Conservation (phyloP, 345 rosid species). For the Salix viminalis region DNA sequence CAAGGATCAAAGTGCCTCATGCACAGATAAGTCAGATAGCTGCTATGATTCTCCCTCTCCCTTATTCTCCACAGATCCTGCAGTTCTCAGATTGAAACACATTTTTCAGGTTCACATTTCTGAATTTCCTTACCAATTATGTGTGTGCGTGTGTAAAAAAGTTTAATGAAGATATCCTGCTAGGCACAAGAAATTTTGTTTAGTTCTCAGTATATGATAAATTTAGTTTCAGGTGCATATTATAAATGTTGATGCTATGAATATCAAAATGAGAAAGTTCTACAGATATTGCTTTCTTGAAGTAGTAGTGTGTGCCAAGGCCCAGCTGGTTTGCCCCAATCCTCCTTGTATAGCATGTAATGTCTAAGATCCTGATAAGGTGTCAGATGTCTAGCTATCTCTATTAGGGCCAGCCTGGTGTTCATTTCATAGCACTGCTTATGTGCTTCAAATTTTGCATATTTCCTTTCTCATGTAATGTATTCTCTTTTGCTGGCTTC, state of each 20-base stretch:
- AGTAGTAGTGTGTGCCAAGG: not conserved
- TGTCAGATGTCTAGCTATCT: not conserved
- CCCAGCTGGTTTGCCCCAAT: not conserved
- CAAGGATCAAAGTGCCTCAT: slow-evolving; percentile 8
- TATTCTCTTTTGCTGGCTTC: not conserved
- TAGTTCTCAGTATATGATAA: not conserved
- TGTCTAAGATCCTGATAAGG: not conserved
- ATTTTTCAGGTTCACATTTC: slow-evolving; percentile 45
- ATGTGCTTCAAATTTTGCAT: not conserved
- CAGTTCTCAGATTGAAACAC: slow-evolving; percentile 22
- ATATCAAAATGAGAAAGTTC: not conserved
- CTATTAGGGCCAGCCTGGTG: not conserved
- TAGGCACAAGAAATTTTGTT: not conserved
- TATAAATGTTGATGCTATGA: not conserved
- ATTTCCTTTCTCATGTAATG: not conserved
- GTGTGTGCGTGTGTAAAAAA: not conserved
- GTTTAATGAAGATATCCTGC: not conserved
- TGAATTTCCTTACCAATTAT: not conserved
- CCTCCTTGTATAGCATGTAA: not conserved
- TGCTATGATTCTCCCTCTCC: slow-evolving; percentile 23
- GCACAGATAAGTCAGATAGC: slow-evolving; percentile 20
- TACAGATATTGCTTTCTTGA: not conserved
- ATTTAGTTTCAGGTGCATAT: not conserved
- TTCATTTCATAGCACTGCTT: not conserved
- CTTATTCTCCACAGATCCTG: slow-evolving; percentile 25